Evolutionary conservation across 805 yeast species (phyloP), one percentile per base, ranked within the genome.

Genomic region (Saccharomycopsis fodiens): DNA sequence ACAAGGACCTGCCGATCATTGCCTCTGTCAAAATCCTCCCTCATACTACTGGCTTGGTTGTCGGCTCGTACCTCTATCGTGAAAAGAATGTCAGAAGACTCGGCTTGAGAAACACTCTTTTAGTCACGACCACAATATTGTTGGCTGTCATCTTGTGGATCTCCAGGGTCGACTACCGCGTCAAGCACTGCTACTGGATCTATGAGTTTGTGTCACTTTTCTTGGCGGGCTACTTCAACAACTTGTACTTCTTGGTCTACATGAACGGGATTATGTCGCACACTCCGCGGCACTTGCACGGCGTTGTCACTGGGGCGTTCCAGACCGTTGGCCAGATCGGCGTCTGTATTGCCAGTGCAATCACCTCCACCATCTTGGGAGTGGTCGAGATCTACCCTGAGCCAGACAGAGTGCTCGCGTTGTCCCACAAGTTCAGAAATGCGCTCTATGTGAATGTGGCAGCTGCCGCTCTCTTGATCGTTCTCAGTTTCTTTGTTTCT

Each of bases 261-360:
- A 47, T 61, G 38, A 64, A 59, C 25, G 57, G 62, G 3, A 54
- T 67, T 6, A 54, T 59, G 46, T 39, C 58, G 32, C 42, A 57
- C 20, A 60, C 71, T 4, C 73, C 74, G 0, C 39, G 54, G 4
- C 63, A 64, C 41, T 48, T 65, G 13, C 72, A 67, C 42, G 73
- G 69, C 19, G 60, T 64, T 23, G 67, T 67, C 2, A 52, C 65
- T 4, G 73, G 69, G 1, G 52, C 67, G 7, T 56, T 60, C 30
- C 64, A 59, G 45, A 65, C 71, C 0, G 46, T 55, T 10, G 63
- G 62, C 0, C 72, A 67, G 52, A 44, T 66, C 25, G 66, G 65
- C 1, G 46, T 57, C 16, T n/a, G n/a, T n/a, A n/a, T n/a, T n/a
- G n/a, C n/a, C n/a, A n/a, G n/a, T n/a, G n/a, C n/a, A n/a, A n/a